Base-by-base conservation (phyloP, 2,329 filamentous ascomycete species). In the Penicillium janthinellum region DNA sequence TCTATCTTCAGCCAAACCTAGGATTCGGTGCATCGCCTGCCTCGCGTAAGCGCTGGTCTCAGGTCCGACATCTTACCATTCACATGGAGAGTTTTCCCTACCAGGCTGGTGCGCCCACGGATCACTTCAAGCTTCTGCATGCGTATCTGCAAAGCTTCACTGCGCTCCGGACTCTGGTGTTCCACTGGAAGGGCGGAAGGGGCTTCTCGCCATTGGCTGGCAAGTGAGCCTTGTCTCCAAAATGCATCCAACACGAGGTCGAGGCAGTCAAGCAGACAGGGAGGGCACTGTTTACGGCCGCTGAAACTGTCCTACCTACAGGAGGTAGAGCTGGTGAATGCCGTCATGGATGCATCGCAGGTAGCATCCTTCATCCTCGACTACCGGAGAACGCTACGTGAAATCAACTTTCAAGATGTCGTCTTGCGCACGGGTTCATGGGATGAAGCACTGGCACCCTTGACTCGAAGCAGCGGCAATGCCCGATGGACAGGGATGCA, bases 391-490 rank as follows among this genome's bases (percentile, higher is more conserved):
- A 88, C 86, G 0, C 85, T 96, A 48, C 83, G 84, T 64, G 89
- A 94, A 70, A 91, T 94, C 70, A 88, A 92, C 72, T 92, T 96
- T 73, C 88, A 92, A 71, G 88, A 90, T 63, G 87, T 93, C 17
- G 81, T 84, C 34, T 83, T 96, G 45, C 82, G 86, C 53, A 83
- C 85, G 61, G 91, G 90, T 31, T 88, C 82, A 58, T 96, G 91
- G 91, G 89, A 95, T 59, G 88, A 92, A 34, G 91, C 91, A 0
- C 83, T 96, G n/a, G 85, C 87, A 41, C 89, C 90, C 1, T 78
- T 96, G 58, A 86, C 84, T 14, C 61, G 60, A 28, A 74, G 75
- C 41, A 68, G 69, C 25, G 68, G 68, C 14, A 69, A 64, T 53
- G 75, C 79, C 4, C 75, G 77, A 58, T 76, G 72, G 60, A 75